A percentile compares a stretch with the other conserved stretches of the same genome.
Evolutionary conservation across 1,284 basidiomycete genomes (phyloP).

Genomic region (Fomitiporia mediterranea): DNA sequence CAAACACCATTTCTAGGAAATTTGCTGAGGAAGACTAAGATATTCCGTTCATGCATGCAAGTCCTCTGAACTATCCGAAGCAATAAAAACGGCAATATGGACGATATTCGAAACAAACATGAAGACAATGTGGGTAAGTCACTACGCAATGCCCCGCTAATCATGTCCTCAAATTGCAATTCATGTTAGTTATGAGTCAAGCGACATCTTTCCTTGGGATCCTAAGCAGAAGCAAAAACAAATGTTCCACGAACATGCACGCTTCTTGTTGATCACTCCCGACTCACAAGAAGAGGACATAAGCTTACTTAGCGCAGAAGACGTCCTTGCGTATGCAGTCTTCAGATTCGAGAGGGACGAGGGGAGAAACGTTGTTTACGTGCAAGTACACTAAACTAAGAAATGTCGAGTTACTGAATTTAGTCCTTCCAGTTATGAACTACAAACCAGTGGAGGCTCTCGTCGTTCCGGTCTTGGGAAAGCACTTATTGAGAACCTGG

Average conservation of each 20-base stretch:
- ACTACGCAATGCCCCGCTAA: neutral
- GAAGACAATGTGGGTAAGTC: slow-evolving; percentile 41
- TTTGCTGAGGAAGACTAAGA: slow-evolving; percentile 25
- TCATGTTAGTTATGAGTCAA: slow-evolving; percentile 42
- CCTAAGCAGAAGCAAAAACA: slow-evolving; percentile 51
- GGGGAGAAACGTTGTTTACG: slow-evolving; percentile 56
- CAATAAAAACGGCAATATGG: slow-evolving; percentile 46
- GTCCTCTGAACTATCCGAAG: slow-evolving; percentile 36
- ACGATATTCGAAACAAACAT: slow-evolving; percentile 53
- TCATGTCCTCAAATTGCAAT: neutral
- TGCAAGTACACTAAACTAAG: slow-evolving; percentile 39
- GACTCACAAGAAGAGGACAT: slow-evolving; percentile 19
- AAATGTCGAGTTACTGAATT: neutral
- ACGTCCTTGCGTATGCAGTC: slow-evolving; percentile 49
- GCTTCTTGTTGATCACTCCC: slow-evolving; percentile 49
- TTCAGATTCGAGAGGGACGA: slow-evolving; percentile 72
- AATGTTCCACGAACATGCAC: slow-evolving; percentile 52
- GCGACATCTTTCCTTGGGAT: slow-evolving; percentile 63
- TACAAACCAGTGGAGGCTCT: slow-evolving; percentile 47
- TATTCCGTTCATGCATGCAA: slow-evolving; percentile 32
- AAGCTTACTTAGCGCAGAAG: slow-evolving; percentile 20
- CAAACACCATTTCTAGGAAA: neutral
- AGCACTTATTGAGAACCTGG: slow-evolving; percentile 45
- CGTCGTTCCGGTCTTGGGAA: slow-evolving; percentile 56
- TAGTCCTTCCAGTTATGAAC: slow-evolving; percentile 54